Evolutionary conservation across 1,284 basidiomycete species (phyloP).

Genomic region (Leccinum angustisporum): DNA sequence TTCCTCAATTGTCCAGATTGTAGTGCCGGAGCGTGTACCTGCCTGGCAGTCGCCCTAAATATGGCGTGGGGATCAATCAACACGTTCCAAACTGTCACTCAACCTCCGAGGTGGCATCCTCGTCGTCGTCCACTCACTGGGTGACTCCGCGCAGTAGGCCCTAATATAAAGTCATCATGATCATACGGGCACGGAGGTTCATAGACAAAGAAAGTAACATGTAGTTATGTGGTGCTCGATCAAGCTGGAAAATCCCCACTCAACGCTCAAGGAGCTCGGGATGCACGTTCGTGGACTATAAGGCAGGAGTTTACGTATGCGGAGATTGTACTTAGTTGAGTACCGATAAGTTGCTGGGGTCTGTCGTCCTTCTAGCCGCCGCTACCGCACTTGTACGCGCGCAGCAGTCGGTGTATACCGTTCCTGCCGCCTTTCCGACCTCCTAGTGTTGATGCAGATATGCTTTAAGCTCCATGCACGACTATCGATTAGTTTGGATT

Average conservation of each 20-base stretch:
- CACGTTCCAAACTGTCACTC: not conserved
- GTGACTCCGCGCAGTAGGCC: not conserved
- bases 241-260: not conserved
- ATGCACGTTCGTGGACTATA: slow-evolving; percentile 21
- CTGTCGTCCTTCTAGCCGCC: slow-evolving; percentile 9
- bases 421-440: slow-evolving; percentile 64
- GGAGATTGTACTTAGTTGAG: slow-evolving; percentile 2
- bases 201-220: not conserved
- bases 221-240: not conserved
- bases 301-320: not conserved
- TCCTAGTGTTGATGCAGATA: slow-evolving; percentile 27
- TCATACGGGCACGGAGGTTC: not conserved
- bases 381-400: slow-evolving; percentile 8
- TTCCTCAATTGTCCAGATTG: not conserved
- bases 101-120: not conserved
- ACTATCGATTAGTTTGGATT: too few species aligned
- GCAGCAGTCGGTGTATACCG: slow-evolving; percentile 51
- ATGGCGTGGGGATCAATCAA: not conserved
- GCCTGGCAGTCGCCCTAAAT: not conserved
- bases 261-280: not conserved
- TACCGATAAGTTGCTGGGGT: slow-evolving; percentile 11
- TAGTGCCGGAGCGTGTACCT: not conserved
- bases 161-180: not conserved
- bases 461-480: too few species aligned
- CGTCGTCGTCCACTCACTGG: not conserved